phyloP scores from a whole-genome alignment of 2,329 filamentous ascomycete genomes.

The Thermomyces lanuginosus region DNA sequence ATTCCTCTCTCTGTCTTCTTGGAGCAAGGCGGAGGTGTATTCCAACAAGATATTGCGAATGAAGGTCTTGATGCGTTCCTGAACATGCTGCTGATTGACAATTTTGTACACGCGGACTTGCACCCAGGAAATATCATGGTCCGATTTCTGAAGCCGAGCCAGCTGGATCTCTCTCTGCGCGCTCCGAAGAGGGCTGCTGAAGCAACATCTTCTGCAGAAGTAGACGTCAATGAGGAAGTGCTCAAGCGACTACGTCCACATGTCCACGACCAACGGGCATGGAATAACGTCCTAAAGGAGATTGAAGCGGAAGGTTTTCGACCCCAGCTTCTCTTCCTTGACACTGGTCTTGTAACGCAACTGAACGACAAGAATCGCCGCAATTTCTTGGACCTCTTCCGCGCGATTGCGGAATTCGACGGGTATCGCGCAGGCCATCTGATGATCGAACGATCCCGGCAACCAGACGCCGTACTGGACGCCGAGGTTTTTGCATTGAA shows the following conservation, averaged over 20 bases:
- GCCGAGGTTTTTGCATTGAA: slow-evolving; percentile 81
- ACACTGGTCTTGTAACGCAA: slow-evolving; percentile 88
- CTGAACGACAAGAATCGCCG: slow-evolving; percentile 69
- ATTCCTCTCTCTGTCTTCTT: slow-evolving; percentile 84
- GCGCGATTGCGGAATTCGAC: slow-evolving; percentile 88
- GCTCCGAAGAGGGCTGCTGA: slow-evolving; percentile 26
- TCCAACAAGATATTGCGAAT: slow-evolving; percentile 84
- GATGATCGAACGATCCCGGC: slow-evolving; percentile 90
- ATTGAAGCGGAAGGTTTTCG: slow-evolving; percentile 79
- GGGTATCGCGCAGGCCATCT: slow-evolving; percentile 87
- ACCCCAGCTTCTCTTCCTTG: slow-evolving; percentile 92
- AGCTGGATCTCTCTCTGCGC: slow-evolving; percentile 47
- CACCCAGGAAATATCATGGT: slow-evolving; percentile 99
- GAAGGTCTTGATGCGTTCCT: slow-evolving; percentile 92
- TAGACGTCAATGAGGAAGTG: slow-evolving; percentile 76
- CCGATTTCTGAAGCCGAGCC: slow-evolving; percentile 76
- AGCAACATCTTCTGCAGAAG: slow-evolving; percentile 34
- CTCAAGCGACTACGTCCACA: slow-evolving; percentile 63
- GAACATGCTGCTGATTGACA: slow-evolving; percentile 91
- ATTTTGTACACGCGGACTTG: slow-evolving; percentile 91
- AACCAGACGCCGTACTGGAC: slow-evolving; percentile 78
- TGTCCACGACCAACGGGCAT: slow-evolving; percentile 49
- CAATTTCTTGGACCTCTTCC: slow-evolving; percentile 94
- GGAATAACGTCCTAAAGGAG: slow-evolving; percentile 56
- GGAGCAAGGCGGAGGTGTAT: slow-evolving; percentile 78